Conservation (phyloP, 495 filamentous ascomycete species). For the Penicillium dipodomyicola region DNA sequence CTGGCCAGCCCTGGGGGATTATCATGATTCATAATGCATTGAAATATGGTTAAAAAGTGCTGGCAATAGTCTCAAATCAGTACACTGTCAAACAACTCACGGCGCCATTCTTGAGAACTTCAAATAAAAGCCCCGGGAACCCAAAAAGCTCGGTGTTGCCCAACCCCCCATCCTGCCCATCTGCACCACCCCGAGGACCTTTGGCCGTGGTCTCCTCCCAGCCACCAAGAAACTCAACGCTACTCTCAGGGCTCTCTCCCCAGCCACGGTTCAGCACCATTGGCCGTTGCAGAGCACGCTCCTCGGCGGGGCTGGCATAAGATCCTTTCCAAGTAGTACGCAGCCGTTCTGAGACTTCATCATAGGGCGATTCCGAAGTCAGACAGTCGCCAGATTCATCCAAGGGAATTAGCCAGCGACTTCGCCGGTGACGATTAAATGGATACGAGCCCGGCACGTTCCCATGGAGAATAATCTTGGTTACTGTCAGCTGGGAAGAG, state of each 20-base stretch:
- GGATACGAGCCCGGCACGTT: slow-evolving; percentile 95
- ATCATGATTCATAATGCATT: slow-evolving; percentile 15
- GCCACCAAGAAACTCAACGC: slow-evolving; percentile 82
- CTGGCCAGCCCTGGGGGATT: background rate
- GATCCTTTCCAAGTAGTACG: slow-evolving; percentile 68
- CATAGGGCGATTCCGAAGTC: slow-evolving; percentile 76
- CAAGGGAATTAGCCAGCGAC: slow-evolving; percentile 77
- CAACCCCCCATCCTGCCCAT: slow-evolving; percentile 56
- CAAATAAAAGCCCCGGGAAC: slow-evolving; percentile 90
- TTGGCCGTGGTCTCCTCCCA: slow-evolving; percentile 74
- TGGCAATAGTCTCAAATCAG: slow-evolving; percentile 37
- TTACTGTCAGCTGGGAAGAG: slow-evolving; percentile 68
- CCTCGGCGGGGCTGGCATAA: slow-evolving; percentile 60
- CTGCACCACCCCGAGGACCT: slow-evolving; percentile 38
- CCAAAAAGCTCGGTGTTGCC: slow-evolving; percentile 87
- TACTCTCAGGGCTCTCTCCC: slow-evolving; percentile 89
- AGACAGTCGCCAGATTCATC: slow-evolving; percentile 34
- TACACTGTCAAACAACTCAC: slow-evolving; percentile 90
- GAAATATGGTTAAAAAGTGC: background rate
- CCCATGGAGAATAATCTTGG: slow-evolving; percentile 86
- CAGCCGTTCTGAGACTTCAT: slow-evolving; percentile 62
- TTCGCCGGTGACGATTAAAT: slow-evolving; percentile 91
- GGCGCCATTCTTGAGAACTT: slow-evolving; percentile 88
- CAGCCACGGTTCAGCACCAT: slow-evolving; percentile 90
- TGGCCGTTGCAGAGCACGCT: slow-evolving; percentile 62